A percentile compares a stretch with the other conserved stretches of the same genome.
Evolutionary conservation across 1,139 yeast species (phyloP).

Genomic region (Arxiozyma telluris): DNA sequence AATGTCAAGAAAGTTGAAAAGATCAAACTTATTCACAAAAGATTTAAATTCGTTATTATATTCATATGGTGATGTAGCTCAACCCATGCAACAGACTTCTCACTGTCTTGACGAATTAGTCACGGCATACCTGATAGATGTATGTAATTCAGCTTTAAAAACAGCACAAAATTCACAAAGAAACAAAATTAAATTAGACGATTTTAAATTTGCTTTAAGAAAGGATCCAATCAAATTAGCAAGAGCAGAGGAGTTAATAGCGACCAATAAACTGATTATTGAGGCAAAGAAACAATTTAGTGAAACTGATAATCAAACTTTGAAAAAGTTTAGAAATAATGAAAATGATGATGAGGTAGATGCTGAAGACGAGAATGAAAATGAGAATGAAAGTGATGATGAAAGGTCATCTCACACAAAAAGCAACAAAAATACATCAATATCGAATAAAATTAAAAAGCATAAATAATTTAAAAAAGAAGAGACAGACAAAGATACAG

Average conservation of each 20-base stretch:
- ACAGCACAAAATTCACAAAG: constrained; percentile 52
- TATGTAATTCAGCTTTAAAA: constrained; percentile 42
- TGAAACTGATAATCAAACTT: constrained; percentile 45
- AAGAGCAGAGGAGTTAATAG: constrained; percentile 70
- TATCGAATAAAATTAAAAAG: constrained; percentile 1
- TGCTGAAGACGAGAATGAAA: constrained; percentile 31
- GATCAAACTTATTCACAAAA: constrained; percentile 44
- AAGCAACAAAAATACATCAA: neutral
- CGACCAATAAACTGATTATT: constrained; percentile 63
- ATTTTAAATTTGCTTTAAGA: constrained; percentile 75
- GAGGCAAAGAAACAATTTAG: constrained; percentile 80
- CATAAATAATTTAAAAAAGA: neutral
- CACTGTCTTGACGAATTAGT: constrained; percentile 78
- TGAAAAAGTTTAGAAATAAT: constrained; percentile 27
- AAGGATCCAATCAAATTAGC: constrained; percentile 79
- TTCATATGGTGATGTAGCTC: constrained; percentile 79
- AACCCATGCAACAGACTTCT: constrained; percentile 69
- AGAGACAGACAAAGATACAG: neutral
- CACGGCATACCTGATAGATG: constrained; percentile 63
- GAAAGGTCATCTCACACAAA: constrained; percentile 5
- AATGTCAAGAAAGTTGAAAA: constrained; percentile 32
- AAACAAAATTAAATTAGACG: constrained; percentile 74
- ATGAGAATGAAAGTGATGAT: constrained; percentile 19
- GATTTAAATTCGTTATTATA: constrained; percentile 69
- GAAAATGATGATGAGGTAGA: constrained; percentile 30